Base-by-base conservation (phyloP, 2,329 filamentous ascomycete genomes). In the Fusarium sp. region DNA sequence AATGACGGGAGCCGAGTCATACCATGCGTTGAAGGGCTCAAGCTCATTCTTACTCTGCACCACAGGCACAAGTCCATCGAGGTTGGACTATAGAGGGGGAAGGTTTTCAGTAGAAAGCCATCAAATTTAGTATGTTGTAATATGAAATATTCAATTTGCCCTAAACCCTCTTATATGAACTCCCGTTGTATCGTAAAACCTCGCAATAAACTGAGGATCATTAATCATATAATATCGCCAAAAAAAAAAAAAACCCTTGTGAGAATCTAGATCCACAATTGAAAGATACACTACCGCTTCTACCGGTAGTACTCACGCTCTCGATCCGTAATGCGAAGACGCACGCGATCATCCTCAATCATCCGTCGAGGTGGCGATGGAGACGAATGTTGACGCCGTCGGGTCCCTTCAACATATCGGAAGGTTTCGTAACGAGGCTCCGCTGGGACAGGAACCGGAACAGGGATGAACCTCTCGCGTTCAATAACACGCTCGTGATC, bases 401-500 rank as follows among this genome's bases (percentile, higher is more conserved):
- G 73, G 23, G 81, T 78, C 1, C 79, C 80, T 54, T 84, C 81
- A 44, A 85, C 77, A 63, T 84, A 84, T 7, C 83, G 80, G 66
- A 76, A 85, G 27, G 80, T 81, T 33, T 83, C 82, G 59, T 79
- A 79, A 57, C 71, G 66, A 32, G 75, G 75, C 64, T 75, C 76
- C 19, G 71, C 70, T 45, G 73, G 74, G 15, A 78, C 76, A 1
- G 76, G 77, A 6, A 79, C 75, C 15, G 77, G 79, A 8, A 79
- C 70, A 32, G 79, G 80, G 14, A 83, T 74, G 43, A 80, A 64
- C 47, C 76, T 75, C 68, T 85, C 83, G 23, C 82, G 77, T 72
- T 85, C 82, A 57, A 85, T 78, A 67, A 81, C 77, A 45, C 83
- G 75, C 68, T 85, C 82, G 31, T 73, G 73, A 41, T 82, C 77